Percentiles rank a stretch among this genome's conserved stretches.
phyloP scores from a whole-genome alignment of 768 basidiomycete genomes.

The Ramaria sp. region DNA sequence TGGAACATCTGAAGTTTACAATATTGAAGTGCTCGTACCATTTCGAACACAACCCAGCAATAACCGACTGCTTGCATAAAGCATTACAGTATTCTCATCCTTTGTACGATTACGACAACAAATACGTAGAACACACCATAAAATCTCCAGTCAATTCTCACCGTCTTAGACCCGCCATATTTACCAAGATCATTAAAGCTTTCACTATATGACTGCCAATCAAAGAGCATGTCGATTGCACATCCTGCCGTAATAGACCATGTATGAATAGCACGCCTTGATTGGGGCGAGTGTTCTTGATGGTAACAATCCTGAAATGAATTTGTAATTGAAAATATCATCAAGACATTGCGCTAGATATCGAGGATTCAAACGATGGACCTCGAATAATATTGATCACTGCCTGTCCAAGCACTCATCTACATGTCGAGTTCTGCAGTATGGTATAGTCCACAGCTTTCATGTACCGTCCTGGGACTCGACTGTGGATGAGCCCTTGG shows the following conservation, averaged over 20 bases:
- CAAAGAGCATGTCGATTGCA: conserved; percentile 18
- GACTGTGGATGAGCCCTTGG: too few relatives aligned
- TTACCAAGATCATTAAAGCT: neutral
- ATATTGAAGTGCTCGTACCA: conserved; percentile 1
- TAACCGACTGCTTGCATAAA: conserved; percentile 18
- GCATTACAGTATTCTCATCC: conserved; percentile 7
- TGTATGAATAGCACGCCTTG: conserved; percentile 9
- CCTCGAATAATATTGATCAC: too few relatives aligned
- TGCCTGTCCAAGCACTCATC: too few relatives aligned
- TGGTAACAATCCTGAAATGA: conserved; percentile 12
- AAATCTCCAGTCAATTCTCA: conserved; percentile 12
- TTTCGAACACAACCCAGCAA: conserved; percentile 17
- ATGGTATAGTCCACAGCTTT: too few relatives aligned
- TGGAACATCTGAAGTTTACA: neutral
- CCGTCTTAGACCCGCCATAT: neutral
- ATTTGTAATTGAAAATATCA: neutral
- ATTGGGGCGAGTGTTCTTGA: conserved; percentile 12
- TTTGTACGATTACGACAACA: neutral
- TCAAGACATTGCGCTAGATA: conserved; percentile 11
- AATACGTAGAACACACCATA: conserved; percentile 14
- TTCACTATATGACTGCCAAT: conserved; percentile 17
- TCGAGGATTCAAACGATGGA: neutral
- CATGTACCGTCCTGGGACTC: too few relatives aligned
- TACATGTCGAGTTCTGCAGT: too few relatives aligned
- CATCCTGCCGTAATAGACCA: conserved; percentile 11